These are phyloP conservation scores for Aspergillus udagawae DNA, from an alignment of 2,329 filamentous ascomycete species.

Conservation along the genomic window DNA sequence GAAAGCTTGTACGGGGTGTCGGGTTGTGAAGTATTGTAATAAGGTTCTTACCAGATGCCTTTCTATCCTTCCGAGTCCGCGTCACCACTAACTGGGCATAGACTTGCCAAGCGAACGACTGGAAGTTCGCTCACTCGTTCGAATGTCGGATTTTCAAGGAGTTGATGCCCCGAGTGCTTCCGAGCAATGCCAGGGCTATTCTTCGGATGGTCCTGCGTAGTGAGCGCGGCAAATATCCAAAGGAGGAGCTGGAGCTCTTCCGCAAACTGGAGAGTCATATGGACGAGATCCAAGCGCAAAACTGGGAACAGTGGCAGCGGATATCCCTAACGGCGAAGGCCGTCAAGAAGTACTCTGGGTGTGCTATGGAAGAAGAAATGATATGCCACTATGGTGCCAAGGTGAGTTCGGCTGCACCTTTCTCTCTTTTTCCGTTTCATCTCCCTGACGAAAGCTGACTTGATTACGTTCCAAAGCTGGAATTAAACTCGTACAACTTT, in stretches of 20 bases:
- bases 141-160: constrained; percentile 54
- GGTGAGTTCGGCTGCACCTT: constrained; percentile 27
- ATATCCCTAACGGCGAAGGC: constrained; percentile 53
- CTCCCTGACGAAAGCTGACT: neutral
- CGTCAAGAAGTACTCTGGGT: constrained; percentile 50
- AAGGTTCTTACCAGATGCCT: constrained; percentile 42
- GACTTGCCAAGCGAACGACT: constrained; percentile 57
- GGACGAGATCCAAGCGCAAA: constrained; percentile 42
- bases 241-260: constrained; percentile 42
- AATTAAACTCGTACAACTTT: constrained; percentile 57
- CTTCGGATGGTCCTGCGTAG: constrained; percentile 50
- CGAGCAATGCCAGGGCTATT: constrained; percentile 53
- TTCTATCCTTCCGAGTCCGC: neutral
- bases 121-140: constrained; percentile 56
- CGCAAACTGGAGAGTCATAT: constrained; percentile 47
- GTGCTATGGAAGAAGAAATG: constrained; percentile 41
- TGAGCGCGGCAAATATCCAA: constrained; percentile 31
- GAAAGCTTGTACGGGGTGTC: constrained; percentile 57
- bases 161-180: constrained; percentile 46
- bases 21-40: constrained; percentile 56
- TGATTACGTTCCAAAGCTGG: constrained; percentile 36
- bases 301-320: constrained; percentile 43
- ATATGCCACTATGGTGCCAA: constrained; percentile 44
- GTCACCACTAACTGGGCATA: constrained; percentile 23
- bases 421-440: neutral